phyloP scores from a whole-genome alignment of 2,329 filamentous ascomycete species.

The Fusarium armeniacum region DNA sequence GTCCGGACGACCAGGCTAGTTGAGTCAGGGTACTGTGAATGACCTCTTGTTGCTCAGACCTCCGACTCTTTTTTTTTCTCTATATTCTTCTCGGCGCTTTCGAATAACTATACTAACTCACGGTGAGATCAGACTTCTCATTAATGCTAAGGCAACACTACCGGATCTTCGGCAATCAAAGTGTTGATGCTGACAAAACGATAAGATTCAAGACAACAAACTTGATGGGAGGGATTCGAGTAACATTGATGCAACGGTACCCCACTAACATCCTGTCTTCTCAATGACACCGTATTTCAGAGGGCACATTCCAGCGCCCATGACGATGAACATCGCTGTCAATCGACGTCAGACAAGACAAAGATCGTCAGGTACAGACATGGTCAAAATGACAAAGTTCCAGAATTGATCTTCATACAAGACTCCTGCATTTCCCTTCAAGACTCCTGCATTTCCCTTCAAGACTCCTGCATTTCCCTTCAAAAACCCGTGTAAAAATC shows the following conservation, averaged over 20 bases:
- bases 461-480: neutral
- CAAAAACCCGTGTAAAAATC: neutral
- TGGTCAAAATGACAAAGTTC: neutral
- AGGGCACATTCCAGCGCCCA: conserved; percentile 29
- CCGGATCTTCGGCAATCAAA: neutral
- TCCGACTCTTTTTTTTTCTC: neutral
- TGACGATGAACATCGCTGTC: conserved; percentile 1
- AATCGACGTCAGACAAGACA: neutral
- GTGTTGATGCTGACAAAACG: neutral
- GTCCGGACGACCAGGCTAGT: neutral
- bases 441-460: no score
- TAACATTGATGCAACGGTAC: conserved; percentile 12
- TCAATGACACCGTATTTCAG: conserved; percentile 1
- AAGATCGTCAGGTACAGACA: conserved; percentile 5
- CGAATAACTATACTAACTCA: neutral
- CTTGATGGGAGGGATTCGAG: neutral
- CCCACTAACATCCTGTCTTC: conserved; percentile 10
- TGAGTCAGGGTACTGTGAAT: conserved; percentile 7
- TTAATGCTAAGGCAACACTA: neutral
- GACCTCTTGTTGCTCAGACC: neutral
- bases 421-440: no score
- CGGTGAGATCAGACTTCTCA: conserved; percentile 1
- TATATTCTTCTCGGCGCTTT: neutral
- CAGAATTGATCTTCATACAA: neutral
- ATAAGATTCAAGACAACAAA: neutral